Percentiles rank a stretch among this genome's conserved stretches.
Conservation (phyloP, 148 eudicot genomes). For the Beta vulgaris region DNA sequence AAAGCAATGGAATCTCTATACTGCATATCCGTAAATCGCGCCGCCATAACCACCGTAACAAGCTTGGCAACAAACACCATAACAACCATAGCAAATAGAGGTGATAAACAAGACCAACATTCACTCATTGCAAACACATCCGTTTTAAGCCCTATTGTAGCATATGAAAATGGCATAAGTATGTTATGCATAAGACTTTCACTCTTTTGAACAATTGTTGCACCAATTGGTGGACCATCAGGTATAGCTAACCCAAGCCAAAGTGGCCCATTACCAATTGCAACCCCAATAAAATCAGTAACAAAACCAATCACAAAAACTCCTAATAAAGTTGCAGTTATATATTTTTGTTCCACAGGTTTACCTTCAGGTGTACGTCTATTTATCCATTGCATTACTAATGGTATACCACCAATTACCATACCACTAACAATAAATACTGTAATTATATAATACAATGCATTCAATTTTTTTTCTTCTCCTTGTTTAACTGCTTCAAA, state of each 20-base stretch:
- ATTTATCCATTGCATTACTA: constrained; percentile 53
- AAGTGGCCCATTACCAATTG: constrained; percentile 67
- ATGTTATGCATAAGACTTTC: constrained; percentile 52
- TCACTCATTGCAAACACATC: constrained; percentile 41
- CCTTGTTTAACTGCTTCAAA: constrained; percentile 69
- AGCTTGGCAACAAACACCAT: constrained; percentile 46
- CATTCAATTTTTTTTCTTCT: constrained; percentile 33
- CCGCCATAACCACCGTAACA: constrained; percentile 33
- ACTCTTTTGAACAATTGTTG: constrained; percentile 56
- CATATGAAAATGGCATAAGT: constrained; percentile 65
- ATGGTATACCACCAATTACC: constrained; percentile 42
- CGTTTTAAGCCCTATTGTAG: constrained; percentile 51
- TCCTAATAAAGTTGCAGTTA: constrained; percentile 42
- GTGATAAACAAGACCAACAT: constrained; percentile 51
- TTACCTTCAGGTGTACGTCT: constrained; percentile 56
- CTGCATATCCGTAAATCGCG: constrained; percentile 48
- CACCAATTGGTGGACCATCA: constrained; percentile 74
- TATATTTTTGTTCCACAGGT: constrained; percentile 47
- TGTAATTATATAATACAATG: constrained; percentile 38
- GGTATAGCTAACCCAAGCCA: constrained; percentile 90
- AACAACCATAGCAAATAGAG: constrained; percentile 41
- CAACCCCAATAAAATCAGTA: constrained; percentile 58
- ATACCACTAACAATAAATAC: constrained; percentile 8
- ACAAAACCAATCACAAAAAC: constrained; percentile 41
- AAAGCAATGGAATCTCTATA: constrained; percentile 55